Evolutionary conservation across 352 stramenopile species (phyloP), one percentile per base, ranked within the genome.

Genomic region (Aphanomyces euteiches): DNA sequence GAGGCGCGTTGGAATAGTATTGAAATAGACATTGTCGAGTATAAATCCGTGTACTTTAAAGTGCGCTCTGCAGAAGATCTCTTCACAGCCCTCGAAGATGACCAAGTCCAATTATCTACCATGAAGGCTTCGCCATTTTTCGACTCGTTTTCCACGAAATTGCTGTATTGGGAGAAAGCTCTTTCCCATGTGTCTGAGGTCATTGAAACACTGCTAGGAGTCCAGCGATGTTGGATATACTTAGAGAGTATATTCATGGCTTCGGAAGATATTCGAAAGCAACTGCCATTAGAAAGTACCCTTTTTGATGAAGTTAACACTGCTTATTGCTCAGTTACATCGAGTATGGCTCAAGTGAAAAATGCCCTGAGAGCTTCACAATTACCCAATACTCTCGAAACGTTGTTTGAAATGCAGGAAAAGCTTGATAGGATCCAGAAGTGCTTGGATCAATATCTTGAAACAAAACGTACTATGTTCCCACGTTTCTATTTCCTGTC

Each of bases 61-160:
- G 95, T 98, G 38, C 85, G 84, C 17, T 92, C 79, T 7, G 90
- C 89, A 0, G 91, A 98, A 28, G 93, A 98, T 56, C 61, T 97
- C 39, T 97, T 97, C 73, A 90, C 93, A 10, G 81, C 88, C 1
- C 76, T 98, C 1, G 87, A 95, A 76, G 92, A 98, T 66, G 90
- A 98, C 65, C 84, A 94, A 74, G 89, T 98, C 13, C 87, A 96
- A 69, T 70, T 98, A 6, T 96, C 89, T 37, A 96, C 89, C 3
- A 97, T 98, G 82, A 98, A 98, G 64, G 91, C 92, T 7, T 97
- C 89, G 15, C 92, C 94, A 12, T 98, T 98, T 76, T 98, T 97
- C 66, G 81, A 75, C 0, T 96, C 89, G 17, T 98, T 98, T 58
- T 79, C 93, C 48, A 84, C 82, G 5, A 83, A 88, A 45, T 95